Evolutionary conservation across 306 rosid species (phyloP).

Genomic region (Coriaria nepalensis): DNA sequence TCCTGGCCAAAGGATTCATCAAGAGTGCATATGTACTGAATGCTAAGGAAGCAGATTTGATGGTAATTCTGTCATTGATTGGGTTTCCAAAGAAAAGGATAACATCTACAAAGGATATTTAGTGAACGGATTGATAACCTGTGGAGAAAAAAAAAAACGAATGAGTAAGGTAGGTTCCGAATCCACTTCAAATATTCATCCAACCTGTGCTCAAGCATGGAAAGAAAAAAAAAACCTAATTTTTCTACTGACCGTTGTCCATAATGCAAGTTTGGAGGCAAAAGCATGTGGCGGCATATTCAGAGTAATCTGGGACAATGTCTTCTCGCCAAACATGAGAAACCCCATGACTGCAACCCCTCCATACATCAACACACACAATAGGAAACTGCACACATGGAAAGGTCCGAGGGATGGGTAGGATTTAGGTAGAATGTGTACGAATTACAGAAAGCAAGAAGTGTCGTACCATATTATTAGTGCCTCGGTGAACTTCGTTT

Average conservation of each 20-base stretch:
- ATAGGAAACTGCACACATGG: constrained; percentile 36
- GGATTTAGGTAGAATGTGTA: constrained; percentile 2
- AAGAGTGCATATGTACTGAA: constrained; percentile 49
- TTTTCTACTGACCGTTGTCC: constrained; percentile 51
- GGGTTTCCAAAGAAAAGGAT: constrained; percentile 8
- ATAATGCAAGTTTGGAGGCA: constrained; percentile 46
- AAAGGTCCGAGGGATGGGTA: constrained; percentile 8
- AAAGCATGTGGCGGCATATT: constrained; percentile 47
- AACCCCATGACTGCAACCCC: constrained; percentile 48
- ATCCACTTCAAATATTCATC: constrained; percentile 5
- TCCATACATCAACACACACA: constrained; percentile 48
- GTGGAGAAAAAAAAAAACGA: constrained; percentile 29
- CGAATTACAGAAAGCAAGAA: not conserved
- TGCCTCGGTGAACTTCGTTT: constrained; percentile 42
- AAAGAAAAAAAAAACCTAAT: constrained; percentile 2
- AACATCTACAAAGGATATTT: constrained; percentile 53
- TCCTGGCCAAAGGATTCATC: constrained; percentile 77
- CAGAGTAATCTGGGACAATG: constrained; percentile 59
- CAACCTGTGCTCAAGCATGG: not conserved
- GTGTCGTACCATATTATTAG: constrained; percentile 23
- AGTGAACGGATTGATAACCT: constrained; percentile 65
- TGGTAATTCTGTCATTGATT: not conserved
- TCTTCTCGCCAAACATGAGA: constrained; percentile 61
- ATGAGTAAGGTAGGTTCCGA: constrained; percentile 17
- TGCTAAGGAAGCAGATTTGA: constrained; percentile 30